Conservation (phyloP, 225 moss, liverwort and hornwort genomes). For the Bryum argenteum region DNA sequence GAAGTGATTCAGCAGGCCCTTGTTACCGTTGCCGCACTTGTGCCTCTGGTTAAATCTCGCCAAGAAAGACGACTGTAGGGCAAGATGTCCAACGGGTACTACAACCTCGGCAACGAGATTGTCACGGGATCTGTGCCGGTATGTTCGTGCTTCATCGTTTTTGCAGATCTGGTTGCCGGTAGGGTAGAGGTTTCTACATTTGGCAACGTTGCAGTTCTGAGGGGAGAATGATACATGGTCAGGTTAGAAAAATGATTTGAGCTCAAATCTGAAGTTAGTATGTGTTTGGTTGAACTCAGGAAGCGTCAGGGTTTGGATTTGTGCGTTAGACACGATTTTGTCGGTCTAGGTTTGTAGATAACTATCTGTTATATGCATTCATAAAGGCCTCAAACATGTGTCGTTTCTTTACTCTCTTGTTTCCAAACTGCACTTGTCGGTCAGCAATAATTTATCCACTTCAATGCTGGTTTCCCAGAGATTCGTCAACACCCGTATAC, state of each 20-base stretch:
- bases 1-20: not conserved
- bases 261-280: not conserved
- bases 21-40: not conserved
- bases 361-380: not conserved
- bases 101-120: conserved; percentile 81
- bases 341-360: conserved; percentile 19
- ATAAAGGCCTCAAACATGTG: not conserved
- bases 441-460: not conserved
- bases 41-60: conserved; percentile 9
- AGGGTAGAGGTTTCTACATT: not conserved
- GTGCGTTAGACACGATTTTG: not conserved
- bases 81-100: conserved; percentile 83
- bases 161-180: not conserved
- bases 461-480: not conserved
- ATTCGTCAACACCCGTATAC: conserved; percentile 6
- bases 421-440: not conserved
- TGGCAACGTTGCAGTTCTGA: conserved; percentile 13
- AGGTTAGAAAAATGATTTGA: conserved; percentile 1
- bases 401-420: not conserved
- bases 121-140: conserved; percentile 95
- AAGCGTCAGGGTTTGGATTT: conserved; percentile 25
- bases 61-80: conserved; percentile 28
- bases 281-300: conserved; percentile 10
- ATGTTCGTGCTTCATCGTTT: not conserved
- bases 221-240: conserved; percentile 15